Conservation (phyloP, 1,284 basidiomycete genomes). For the Chiua sp. region DNA sequence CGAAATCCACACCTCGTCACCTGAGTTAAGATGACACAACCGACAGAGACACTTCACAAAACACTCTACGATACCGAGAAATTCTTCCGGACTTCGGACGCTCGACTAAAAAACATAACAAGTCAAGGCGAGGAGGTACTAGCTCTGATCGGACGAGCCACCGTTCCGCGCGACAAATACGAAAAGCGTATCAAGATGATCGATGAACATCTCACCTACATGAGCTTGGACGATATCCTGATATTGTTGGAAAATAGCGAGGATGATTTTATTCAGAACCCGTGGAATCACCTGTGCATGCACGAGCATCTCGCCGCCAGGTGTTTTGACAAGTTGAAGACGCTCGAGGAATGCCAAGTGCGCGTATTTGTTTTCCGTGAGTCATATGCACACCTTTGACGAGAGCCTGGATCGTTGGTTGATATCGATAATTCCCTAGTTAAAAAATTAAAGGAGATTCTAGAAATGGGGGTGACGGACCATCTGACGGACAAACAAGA, state of each 20-base stretch:
- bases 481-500: neutral
- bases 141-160: neutral
- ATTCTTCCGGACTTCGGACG: too few relatives aligned
- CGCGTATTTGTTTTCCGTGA: neutral
- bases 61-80: too few relatives aligned
- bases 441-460: neutral
- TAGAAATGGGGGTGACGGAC: neutral
- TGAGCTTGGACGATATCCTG: slow-evolving; percentile 5
- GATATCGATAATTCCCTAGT: neutral
- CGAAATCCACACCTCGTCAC: neutral
- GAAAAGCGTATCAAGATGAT: neutral
- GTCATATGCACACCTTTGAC: neutral
- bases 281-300: neutral
- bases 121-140: neutral
- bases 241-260: neutral
- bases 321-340: neutral
- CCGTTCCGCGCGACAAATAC: neutral
- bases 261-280: neutral
- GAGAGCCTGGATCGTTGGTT: neutral
- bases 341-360: neutral
- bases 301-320: slow-evolving; percentile 4
- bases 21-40: neutral
- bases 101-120: neutral
- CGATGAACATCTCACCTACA: neutral
- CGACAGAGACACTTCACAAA: neutral